Conservation (phyloP, 2,329 filamentous ascomycete genomes). For the Stenocarpella maydis region DNA sequence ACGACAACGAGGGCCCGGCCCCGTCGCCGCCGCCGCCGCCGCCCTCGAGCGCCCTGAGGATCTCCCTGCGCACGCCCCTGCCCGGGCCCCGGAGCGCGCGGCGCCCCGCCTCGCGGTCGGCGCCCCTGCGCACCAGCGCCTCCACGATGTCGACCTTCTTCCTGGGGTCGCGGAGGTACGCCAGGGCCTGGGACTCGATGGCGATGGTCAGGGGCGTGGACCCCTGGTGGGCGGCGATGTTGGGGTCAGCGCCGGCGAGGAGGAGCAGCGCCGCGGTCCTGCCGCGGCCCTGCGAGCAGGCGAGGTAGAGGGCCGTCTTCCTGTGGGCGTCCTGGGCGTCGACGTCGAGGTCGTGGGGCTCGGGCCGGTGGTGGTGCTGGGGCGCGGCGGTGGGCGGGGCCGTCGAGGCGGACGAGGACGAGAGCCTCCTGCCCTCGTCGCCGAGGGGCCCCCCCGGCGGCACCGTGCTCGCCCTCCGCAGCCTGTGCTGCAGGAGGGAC, state of each 20-base stretch:
- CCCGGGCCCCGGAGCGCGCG: background rate
- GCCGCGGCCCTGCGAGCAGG: constrained; percentile 13
- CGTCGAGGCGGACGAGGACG: constrained; percentile 3
- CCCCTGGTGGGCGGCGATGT: background rate
- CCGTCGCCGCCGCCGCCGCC: background rate
- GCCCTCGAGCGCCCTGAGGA: constrained; percentile 17
- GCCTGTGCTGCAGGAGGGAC: background rate
- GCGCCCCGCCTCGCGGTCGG: background rate
- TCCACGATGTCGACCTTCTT: constrained; percentile 5
- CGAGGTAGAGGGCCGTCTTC: constrained; percentile 23
- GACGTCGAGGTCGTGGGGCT: constrained; percentile 10
- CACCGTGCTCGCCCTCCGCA: constrained; percentile 8
- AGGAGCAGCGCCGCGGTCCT: constrained; percentile 25
- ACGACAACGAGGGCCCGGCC: background rate
- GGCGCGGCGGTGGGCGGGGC: background rate
- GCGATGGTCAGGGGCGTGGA: constrained; percentile 6
- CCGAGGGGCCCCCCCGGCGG: background rate
- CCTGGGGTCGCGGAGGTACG: background rate
- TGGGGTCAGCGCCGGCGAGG: constrained; percentile 22
- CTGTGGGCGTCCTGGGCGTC: constrained; percentile 26
- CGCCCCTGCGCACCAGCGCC: constrained; percentile 6
- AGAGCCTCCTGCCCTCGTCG: background rate
- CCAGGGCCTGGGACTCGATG: constrained; percentile 9
- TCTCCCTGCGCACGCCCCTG: background rate
- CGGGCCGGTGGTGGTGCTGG: background rate